Conservation (phyloP, 495 filamentous ascomycete genomes). For the Viridothelium virens region DNA sequence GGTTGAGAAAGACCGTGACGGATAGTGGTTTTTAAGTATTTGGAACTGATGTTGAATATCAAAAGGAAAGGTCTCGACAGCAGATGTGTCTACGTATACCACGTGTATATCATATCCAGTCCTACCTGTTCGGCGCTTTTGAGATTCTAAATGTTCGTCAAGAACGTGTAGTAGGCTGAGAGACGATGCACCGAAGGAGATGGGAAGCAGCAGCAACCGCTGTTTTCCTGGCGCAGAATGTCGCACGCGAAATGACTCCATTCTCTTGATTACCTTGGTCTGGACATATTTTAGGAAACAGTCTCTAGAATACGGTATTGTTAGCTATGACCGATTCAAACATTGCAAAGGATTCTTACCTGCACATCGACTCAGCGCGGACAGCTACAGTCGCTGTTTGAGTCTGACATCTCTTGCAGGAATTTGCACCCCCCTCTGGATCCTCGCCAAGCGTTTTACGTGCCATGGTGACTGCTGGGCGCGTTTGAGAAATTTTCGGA, state of each 20-base stretch:
- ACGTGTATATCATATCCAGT: constrained; percentile 59
- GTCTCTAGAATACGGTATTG: constrained; percentile 40
- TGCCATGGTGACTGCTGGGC: not conserved
- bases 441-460: not conserved
- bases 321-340: not conserved
- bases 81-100: constrained; percentile 54
- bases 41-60: constrained; percentile 17
- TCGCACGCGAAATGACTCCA: constrained; percentile 54
- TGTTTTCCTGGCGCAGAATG: constrained; percentile 33
- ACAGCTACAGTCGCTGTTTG: not conserved
- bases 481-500: not conserved
- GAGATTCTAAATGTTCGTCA: constrained; percentile 54
- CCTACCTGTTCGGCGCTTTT: constrained; percentile 48
- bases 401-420: constrained; percentile 7
- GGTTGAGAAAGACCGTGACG: constrained; percentile 47
- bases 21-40: constrained; percentile 44
- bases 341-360: not conserved
- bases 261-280: constrained; percentile 69
- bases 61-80: constrained; percentile 7
- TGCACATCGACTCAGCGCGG: constrained; percentile 2
- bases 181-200: constrained; percentile 80
- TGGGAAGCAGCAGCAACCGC: constrained; percentile 59
- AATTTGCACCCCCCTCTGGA: not conserved
- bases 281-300: constrained; percentile 72
- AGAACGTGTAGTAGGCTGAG: constrained; percentile 70